These are phyloP conservation scores for Camptophora hylomeconis DNA, from an alignment of 2,329 filamentous ascomycete genomes.

Conservation along the genomic window DNA sequence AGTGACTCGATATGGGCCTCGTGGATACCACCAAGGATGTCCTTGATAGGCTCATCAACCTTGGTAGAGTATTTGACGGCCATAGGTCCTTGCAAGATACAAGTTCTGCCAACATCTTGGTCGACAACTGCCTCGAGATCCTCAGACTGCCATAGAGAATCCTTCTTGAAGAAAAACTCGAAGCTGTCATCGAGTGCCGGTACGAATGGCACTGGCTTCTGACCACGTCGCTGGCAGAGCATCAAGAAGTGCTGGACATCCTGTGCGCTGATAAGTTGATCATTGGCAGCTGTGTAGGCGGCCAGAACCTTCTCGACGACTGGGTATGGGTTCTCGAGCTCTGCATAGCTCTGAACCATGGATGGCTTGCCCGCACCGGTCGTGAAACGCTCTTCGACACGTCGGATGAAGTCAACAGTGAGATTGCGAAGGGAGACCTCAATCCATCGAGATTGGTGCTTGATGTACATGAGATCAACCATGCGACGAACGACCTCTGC, in stretches of 20 bases:
- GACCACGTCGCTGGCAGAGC: slow-evolving; percentile 77
- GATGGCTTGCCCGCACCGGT: slow-evolving; percentile 58
- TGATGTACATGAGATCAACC: slow-evolving; percentile 82
- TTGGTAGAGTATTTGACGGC: slow-evolving; percentile 80
- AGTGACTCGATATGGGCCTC: slow-evolving; percentile 71
- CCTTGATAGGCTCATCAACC: slow-evolving; percentile 86
- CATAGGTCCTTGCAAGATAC: slow-evolving; percentile 90
- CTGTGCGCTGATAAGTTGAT: slow-evolving; percentile 92
- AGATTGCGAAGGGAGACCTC: slow-evolving; percentile 70
- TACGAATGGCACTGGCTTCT: slow-evolving; percentile 96
- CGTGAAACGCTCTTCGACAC: slow-evolving; percentile 92
- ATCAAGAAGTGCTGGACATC: slow-evolving; percentile 95
- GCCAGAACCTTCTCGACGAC: slow-evolving; percentile 67
- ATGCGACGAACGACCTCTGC: slow-evolving; percentile 74
- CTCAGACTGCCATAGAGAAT: slow-evolving; percentile 98
- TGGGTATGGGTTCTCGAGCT: slow-evolving; percentile 70
- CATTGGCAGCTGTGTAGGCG: slow-evolving; percentile 73
- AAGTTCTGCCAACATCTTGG: slow-evolving; percentile 91
- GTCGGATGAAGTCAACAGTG: slow-evolving; percentile 90
- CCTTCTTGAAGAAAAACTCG: slow-evolving; percentile 99
- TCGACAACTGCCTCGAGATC: slow-evolving; percentile 90
- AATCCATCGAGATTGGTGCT: slow-evolving; percentile 84
- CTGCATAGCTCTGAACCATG: slow-evolving; percentile 76
- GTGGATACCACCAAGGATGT: slow-evolving; percentile 87
- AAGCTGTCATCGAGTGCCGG: slow-evolving; percentile 94